Percentiles rank a stretch among this genome's conserved stretches.
These are phyloP conservation scores for Penicillium bialowiezense DNA, from an alignment of 495 filamentous ascomycete species.

Conservation along the genomic window DNA sequence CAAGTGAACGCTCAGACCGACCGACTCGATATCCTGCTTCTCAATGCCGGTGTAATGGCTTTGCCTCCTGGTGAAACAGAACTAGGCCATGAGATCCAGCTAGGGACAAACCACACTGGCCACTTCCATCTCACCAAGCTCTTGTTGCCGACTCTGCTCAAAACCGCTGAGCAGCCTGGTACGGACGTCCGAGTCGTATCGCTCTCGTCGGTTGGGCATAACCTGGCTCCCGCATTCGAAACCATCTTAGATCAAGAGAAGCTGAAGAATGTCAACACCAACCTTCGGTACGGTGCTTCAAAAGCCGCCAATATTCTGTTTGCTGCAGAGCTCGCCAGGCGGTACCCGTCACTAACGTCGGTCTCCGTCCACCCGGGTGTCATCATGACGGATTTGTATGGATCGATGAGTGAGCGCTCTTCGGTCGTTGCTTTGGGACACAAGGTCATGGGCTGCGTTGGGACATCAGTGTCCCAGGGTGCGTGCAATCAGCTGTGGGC, in stretches of 20 bases:
- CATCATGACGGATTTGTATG: slow-evolving; percentile 31
- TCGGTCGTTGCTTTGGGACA: slow-evolving; percentile 7
- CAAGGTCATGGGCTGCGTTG: slow-evolving; percentile 13
- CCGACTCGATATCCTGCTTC: slow-evolving; percentile 63
- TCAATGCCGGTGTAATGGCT: slow-evolving; percentile 62
- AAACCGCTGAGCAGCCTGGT: slow-evolving; percentile 31
- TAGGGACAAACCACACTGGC: slow-evolving; percentile 57
- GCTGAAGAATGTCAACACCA: slow-evolving; percentile 39
- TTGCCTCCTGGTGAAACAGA: slow-evolving; percentile 36
- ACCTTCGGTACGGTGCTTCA: slow-evolving; percentile 50
- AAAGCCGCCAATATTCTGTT: slow-evolving; percentile 62
- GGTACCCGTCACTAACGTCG: slow-evolving; percentile 42
- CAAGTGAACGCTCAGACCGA: slow-evolving; percentile 44
- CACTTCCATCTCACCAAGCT: slow-evolving; percentile 58
- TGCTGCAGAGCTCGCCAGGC: slow-evolving; percentile 43
- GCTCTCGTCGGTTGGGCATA: slow-evolving; percentile 37
- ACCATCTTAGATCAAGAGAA: slow-evolving; percentile 30
- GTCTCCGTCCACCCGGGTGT: slow-evolving; percentile 49
- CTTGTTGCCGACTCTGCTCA: slow-evolving; percentile 30
- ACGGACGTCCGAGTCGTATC: slow-evolving; percentile 44
- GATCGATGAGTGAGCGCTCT: slow-evolving; percentile 9
- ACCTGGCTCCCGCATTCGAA: slow-evolving; percentile 24
- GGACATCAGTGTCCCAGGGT: slow-evolving; percentile 26
- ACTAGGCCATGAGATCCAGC: slow-evolving; percentile 53
- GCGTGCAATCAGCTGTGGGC: slow-evolving; percentile 42